Evolutionary conservation across 495 filamentous ascomycete genomes (phyloP).

Genomic region (Podospora tetraspora): DNA sequence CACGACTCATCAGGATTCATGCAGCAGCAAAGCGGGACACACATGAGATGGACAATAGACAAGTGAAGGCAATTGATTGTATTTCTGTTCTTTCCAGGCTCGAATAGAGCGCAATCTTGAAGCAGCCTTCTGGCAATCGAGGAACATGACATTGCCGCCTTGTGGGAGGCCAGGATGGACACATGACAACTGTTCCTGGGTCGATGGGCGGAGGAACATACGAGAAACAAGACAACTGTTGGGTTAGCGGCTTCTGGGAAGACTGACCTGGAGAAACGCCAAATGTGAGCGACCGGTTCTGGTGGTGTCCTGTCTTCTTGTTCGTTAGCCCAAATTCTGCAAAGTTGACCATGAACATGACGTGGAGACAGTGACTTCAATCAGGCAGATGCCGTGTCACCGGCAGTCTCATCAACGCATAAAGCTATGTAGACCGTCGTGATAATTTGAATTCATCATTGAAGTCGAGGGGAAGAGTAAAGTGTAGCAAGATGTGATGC

Average conservation of each 20-base stretch:
- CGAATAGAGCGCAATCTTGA: neutral
- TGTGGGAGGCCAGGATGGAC: neutral
- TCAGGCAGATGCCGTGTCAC: slow-evolving; percentile 79
- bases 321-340: neutral
- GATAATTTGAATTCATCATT: slow-evolving; percentile 68
- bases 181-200: neutral
- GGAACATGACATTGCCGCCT: neutral
- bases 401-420: slow-evolving; percentile 87
- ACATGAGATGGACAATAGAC: neutral
- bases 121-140: neutral
- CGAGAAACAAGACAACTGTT: neutral
- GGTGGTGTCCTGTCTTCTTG: neutral
- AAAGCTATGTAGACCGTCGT: slow-evolving; percentile 98
- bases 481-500: slow-evolving; percentile 10
- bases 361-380: slow-evolving; percentile 21
- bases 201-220: neutral
- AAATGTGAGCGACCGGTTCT: neutral
- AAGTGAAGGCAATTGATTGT: neutral
- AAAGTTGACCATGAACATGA: neutral
- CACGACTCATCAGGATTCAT: neutral
- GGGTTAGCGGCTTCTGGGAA: neutral
- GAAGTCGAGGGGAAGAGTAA: slow-evolving; percentile 13
- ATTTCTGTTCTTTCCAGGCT: neutral
- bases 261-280: neutral
- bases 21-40: neutral